phyloP scores from a whole-genome alignment of 2,329 filamentous ascomycete species.

The Diaporthe capsici region DNA sequence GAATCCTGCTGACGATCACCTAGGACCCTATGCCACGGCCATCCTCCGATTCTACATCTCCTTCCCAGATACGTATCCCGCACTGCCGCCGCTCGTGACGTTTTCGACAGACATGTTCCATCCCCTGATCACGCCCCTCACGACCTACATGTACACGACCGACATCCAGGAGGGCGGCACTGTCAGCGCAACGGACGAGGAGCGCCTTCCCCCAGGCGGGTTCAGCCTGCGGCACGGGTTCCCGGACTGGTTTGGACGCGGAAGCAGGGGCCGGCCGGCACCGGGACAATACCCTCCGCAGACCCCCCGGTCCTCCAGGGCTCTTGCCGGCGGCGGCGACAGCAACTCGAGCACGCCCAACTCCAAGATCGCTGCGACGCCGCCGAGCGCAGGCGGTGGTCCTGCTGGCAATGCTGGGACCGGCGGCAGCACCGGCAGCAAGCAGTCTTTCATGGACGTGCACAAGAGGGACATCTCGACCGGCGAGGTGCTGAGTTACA shows the following conservation, averaged over 20 bases:
- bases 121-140: constrained; percentile 90
- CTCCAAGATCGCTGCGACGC: constrained; percentile 49
- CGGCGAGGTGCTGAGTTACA: constrained; percentile 82
- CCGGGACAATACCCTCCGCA: constrained; percentile 35
- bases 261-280: constrained; percentile 58
- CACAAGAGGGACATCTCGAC: constrained; percentile 65
- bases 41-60: constrained; percentile 91
- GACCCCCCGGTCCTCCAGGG: constrained; percentile 46
- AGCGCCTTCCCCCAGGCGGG: constrained; percentile 86
- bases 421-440: constrained; percentile 15
- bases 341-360: constrained; percentile 51
- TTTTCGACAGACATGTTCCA: constrained; percentile 97
- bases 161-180: constrained; percentile 81
- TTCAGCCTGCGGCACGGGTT: constrained; percentile 95
- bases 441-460: constrained; percentile 58
- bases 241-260: constrained; percentile 86
- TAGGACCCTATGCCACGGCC: constrained; percentile 90
- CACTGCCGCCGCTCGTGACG: constrained; percentile 84
- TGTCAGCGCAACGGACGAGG: constrained; percentile 86
- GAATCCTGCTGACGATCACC: constrained; percentile 1
- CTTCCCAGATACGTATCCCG: constrained; percentile 86
- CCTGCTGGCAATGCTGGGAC: constrained; percentile 3
- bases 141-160: constrained; percentile 94
- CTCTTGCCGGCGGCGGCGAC: constrained; percentile 39
- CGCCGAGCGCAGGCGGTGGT: constrained; percentile 42